Conservation (phyloP, 108 stramenopile genomes). For the Schizochytrium sp. region DNA sequence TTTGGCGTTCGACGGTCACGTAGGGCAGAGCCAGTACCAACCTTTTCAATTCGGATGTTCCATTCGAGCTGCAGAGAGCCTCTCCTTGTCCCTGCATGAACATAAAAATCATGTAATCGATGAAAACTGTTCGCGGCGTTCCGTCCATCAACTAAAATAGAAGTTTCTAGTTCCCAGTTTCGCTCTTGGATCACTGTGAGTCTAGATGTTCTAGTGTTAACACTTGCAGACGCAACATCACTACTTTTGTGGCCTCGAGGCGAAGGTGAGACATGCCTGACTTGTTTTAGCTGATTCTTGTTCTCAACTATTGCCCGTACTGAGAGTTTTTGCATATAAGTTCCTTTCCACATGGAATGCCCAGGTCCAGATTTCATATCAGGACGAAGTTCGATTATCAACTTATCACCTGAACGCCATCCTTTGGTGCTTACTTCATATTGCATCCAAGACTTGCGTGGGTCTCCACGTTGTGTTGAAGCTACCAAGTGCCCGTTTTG, state of each 20-base stretch:
- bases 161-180: neutral
- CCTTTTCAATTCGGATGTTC: conserved; percentile 2
- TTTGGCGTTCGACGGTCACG: neutral
- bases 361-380: neutral
- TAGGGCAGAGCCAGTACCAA: neutral
- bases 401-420: conserved; percentile 12
- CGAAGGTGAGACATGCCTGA: neutral
- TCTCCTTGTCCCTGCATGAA: conserved; percentile 13
- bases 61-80: conserved; percentile 47
- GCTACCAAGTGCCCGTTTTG: neutral
- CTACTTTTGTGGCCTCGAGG: neutral
- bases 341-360: neutral
- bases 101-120: conserved; percentile 45
- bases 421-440: neutral
- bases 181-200: conserved; percentile 17
- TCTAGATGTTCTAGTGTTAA: neutral
- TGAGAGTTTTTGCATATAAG: neutral
- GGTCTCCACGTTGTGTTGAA: neutral
- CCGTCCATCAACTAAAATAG: neutral
- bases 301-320: neutral
- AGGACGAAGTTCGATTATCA: conserved; percentile 6
- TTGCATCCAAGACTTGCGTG: neutral
- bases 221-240: neutral
- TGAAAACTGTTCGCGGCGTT: conserved; percentile 6
- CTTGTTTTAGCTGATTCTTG: neutral